phyloP scores from a whole-genome alignment of 306 rosid species.

The Datisca glomerata region DNA sequence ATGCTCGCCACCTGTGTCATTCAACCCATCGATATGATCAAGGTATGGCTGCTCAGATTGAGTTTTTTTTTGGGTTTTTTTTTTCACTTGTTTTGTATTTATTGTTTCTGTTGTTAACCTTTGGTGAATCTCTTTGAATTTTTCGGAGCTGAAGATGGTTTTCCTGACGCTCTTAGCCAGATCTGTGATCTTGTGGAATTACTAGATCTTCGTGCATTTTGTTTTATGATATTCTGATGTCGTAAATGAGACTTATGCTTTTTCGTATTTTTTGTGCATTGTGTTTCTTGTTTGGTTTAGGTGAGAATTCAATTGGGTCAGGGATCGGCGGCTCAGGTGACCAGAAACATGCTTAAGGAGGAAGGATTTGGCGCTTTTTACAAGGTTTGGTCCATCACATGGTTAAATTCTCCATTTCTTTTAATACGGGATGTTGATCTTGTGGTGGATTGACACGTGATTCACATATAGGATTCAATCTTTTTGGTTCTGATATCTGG shows the following conservation, averaged over 20 bases:
- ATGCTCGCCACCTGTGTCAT: conserved; percentile 97
- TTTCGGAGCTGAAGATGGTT: neutral
- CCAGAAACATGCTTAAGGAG: conserved; percentile 66
- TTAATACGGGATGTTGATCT: too few relatives aligned
- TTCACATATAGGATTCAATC: too few relatives aligned
- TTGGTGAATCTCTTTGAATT: too few relatives aligned
- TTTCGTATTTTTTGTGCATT: conserved; percentile 3
- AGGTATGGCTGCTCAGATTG: conserved; percentile 34
- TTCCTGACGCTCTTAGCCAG: conserved; percentile 18
- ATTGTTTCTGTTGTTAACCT: neutral
- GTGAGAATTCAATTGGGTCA: conserved; percentile 97
- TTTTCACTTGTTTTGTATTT: neutral
- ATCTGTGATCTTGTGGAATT: conserved; percentile 27
- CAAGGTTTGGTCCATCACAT: conserved; percentile 35
- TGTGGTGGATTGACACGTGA: too few relatives aligned
- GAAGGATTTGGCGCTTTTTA: conserved; percentile 79
- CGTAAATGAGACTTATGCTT: neutral
- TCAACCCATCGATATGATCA: conserved; percentile 93
- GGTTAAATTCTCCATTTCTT: neutral
- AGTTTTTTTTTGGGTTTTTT: neutral
- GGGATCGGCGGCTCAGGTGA: conserved; percentile 69
- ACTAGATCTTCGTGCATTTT: neutral
- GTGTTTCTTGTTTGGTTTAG: conserved; percentile 21
- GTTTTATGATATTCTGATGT: neutral
- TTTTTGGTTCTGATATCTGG: too few relatives aligned